A percentile compares a stretch with the other conserved stretches of the same genome.
Evolutionary conservation across 805 yeast genomes (phyloP).

Genomic region (Pichia nanzhaoensis): DNA sequence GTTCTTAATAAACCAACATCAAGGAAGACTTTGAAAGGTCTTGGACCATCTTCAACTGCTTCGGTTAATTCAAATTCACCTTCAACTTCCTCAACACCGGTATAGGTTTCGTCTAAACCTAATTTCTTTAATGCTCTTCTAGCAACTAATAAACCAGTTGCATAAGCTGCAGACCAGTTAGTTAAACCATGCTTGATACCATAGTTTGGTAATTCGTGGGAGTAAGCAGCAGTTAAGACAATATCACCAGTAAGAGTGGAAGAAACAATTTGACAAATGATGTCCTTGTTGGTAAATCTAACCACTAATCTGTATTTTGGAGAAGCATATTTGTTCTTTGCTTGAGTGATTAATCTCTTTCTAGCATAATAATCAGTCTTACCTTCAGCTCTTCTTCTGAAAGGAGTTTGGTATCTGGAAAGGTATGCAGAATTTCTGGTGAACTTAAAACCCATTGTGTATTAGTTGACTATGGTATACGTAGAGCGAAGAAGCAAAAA

Average conservation of each 20-base stretch:
- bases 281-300: conserved; percentile 99
- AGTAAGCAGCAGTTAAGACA: conserved; percentile 95
- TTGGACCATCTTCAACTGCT: conserved; percentile 99
- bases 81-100: conserved; percentile 98
- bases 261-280: conserved; percentile 94
- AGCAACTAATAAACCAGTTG: conserved; percentile 96
- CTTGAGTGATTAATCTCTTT: conserved; percentile 99
- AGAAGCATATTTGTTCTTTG: conserved; percentile 99
- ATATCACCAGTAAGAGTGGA: conserved; percentile 96
- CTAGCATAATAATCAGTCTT: conserved; percentile 99
- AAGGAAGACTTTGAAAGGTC: conserved; percentile 99
- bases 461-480: not conserved
- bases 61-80: conserved; percentile 98
- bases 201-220: conserved; percentile 97
- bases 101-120: conserved; percentile 96
- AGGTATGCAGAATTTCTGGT: conserved; percentile 88
- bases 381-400: conserved; percentile 99
- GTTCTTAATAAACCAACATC: conserved; percentile 99
- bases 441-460: conserved; percentile 69
- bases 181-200: conserved; percentile 98
- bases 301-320: conserved; percentile 99
- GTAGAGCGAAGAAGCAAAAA: not conserved
- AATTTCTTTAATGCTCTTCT: conserved; percentile 98
- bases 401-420: conserved; percentile 99
- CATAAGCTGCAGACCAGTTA: conserved; percentile 99